phyloP scores from a whole-genome alignment of 1,284 basidiomycete species.

The Leccinum pachyderme region DNA sequence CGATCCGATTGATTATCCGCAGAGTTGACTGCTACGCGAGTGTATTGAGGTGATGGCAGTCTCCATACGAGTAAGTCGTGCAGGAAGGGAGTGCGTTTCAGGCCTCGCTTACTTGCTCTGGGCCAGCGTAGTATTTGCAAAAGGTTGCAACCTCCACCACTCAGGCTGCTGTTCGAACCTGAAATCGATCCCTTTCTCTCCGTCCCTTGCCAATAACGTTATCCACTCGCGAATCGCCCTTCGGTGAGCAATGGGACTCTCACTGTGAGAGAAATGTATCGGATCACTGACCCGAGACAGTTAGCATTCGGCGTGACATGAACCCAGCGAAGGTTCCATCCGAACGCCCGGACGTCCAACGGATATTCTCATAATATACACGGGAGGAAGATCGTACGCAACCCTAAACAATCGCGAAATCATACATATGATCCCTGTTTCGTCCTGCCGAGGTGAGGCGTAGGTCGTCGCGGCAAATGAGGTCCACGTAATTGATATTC shows the following conservation, averaged over 20 bases:
- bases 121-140: neutral
- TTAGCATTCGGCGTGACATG: neutral
- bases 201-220: constrained; percentile 1
- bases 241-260: neutral
- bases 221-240: neutral
- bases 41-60: neutral
- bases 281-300: neutral
- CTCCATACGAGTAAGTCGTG: neutral
- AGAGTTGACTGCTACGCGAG: neutral
- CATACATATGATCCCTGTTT: neutral
- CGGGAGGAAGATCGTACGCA: neutral
- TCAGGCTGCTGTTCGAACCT: neutral
- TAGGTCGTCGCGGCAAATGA: neutral
- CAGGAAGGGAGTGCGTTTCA: neutral
- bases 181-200: neutral
- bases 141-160: neutral
- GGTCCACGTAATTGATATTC: neutral
- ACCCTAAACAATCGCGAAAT: neutral
- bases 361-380: neutral
- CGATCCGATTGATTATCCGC: neutral
- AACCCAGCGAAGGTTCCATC: neutral
- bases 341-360: neutral
- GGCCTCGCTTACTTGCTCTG: neutral
- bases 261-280: neutral
- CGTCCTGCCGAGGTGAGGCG: neutral